Evolutionary conservation across 208 protist genomes (phyloP).

Genomic region (Naegleria gruberi): DNA sequence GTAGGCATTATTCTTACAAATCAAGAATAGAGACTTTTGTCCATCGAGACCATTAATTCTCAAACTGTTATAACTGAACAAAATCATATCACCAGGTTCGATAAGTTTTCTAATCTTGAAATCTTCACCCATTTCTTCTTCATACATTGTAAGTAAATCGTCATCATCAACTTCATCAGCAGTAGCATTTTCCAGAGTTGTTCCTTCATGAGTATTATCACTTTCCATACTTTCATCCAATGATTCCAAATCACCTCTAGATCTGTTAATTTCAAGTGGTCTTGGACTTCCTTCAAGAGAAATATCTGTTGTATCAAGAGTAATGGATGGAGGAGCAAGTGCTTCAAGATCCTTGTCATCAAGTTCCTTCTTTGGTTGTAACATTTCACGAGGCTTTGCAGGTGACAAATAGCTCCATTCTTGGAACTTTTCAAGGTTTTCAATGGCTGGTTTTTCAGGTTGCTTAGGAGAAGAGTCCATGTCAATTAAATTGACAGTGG

Average conservation of each 20-base stretch:
- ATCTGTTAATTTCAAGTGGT: background rate
- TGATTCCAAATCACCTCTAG: background rate
- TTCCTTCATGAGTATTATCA: background rate
- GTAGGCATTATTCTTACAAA: constrained; percentile 13
- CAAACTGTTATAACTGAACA: background rate
- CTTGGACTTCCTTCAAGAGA: background rate
- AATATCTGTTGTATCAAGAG: background rate
- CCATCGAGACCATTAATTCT: constrained; percentile 13
- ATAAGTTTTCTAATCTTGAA: constrained; percentile 20
- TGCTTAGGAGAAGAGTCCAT: too few relatives aligned
- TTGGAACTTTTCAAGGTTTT: background rate
- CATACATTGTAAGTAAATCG: background rate
- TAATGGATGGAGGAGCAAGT: background rate
- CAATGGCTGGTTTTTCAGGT: too few relatives aligned
- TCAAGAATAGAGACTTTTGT: background rate
- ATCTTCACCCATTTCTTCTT: background rate
- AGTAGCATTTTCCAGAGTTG: background rate
- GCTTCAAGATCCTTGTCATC: too few relatives aligned
- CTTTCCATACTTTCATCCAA: background rate
- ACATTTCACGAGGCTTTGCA: background rate
- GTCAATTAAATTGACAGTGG: too few relatives aligned
- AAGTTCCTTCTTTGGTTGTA: background rate
- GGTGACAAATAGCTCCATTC: background rate
- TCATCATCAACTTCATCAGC: too few relatives aligned
- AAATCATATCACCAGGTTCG: background rate